Conservation (phyloP, 2,329 filamentous ascomycete genomes). For the Pseudogymnoascus sp. region DNA sequence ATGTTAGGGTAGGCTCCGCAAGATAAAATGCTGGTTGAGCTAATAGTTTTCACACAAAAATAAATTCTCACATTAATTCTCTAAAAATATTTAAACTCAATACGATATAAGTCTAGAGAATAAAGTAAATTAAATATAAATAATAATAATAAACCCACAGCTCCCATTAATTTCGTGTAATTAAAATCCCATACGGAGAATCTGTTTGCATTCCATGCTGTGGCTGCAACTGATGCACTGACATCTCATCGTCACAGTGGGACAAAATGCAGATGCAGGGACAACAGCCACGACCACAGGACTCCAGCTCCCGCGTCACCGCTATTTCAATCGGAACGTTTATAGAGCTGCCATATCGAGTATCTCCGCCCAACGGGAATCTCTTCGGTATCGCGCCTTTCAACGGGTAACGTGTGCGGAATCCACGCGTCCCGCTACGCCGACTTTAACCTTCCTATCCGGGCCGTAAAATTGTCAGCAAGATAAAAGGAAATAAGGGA, state of each 20-base stretch:
- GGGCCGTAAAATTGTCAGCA: not conserved
- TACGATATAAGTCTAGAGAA: not conserved
- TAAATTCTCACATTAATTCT: not conserved
- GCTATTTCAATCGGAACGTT: not conserved
- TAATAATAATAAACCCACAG: not conserved
- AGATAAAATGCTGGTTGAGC: not conserved
- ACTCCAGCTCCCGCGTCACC: not conserved
- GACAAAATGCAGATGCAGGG: not conserved
- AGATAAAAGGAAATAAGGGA: not conserved
- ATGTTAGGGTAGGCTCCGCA: not conserved
- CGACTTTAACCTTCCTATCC: not conserved
- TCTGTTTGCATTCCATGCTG: not conserved
- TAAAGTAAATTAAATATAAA: not conserved
- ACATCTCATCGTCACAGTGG: not conserved
- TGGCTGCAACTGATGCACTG: not conserved
- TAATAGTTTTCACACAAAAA: not conserved
- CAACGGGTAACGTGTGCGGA: not conserved
- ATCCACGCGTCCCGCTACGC: not conserved
- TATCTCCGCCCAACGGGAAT: not conserved
- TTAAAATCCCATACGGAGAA: not conserved
- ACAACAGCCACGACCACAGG: not conserved
- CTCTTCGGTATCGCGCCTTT: not conserved
- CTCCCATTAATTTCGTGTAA: not conserved
- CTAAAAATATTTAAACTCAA: not conserved
- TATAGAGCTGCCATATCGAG: not conserved